Evolutionary conservation across 2,329 filamentous ascomycete species (phyloP).

Genomic region (Metarhizium sp.): DNA sequence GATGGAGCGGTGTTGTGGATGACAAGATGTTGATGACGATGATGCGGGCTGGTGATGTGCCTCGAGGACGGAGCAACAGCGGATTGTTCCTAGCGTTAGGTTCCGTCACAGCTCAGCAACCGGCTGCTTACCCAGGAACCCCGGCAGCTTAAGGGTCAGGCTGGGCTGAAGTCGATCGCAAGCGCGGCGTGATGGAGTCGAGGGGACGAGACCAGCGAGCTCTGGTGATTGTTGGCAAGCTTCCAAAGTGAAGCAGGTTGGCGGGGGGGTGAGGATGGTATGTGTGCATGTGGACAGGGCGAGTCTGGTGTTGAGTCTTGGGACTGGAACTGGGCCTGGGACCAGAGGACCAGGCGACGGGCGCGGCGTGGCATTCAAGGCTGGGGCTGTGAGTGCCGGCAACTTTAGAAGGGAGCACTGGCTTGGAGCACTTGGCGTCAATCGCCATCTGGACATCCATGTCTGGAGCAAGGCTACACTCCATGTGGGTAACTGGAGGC

Average conservation of each 20-base stretch:
- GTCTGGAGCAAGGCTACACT: too few relatives aligned
- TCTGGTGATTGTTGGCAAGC: background rate
- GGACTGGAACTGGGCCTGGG: background rate
- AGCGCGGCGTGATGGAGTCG: background rate
- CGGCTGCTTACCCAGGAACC: background rate
- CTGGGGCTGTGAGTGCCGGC: background rate
- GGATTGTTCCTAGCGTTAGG: background rate
- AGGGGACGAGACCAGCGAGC: background rate
- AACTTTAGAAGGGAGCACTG: too few relatives aligned
- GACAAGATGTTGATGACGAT: background rate
- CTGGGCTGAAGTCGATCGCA: background rate
- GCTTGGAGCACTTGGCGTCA: too few relatives aligned
- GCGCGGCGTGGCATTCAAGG: conserved; percentile 1
- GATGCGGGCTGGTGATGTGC: background rate
- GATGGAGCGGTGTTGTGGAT: background rate
- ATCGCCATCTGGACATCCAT: too few relatives aligned
- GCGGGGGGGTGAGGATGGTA: background rate
- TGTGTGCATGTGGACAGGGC: background rate
- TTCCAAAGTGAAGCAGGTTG: background rate
- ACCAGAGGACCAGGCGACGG: background rate
- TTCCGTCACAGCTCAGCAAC: background rate
- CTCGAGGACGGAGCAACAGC: background rate
- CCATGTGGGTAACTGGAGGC: too few relatives aligned
- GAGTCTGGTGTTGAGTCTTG: conserved; percentile 1
- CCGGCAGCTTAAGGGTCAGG: background rate